phyloP scores from a whole-genome alignment of 1,139 yeast species.

The Scheffersomyces segobiensis region DNA sequence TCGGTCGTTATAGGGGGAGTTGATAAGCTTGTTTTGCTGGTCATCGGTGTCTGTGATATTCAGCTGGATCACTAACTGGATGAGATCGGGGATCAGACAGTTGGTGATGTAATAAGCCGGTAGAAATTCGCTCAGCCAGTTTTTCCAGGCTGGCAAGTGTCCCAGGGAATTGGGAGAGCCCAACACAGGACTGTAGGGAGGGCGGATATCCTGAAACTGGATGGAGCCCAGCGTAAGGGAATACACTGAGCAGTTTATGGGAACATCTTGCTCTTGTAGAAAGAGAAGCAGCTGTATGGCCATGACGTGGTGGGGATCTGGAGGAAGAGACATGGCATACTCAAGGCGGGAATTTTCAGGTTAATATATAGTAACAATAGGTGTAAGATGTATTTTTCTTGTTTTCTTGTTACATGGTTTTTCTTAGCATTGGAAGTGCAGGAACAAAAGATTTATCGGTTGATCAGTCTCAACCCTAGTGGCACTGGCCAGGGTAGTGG shows the following conservation, averaged over 20 bases:
- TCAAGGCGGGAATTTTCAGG: neutral
- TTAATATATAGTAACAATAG: neutral
- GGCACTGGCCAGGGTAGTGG: no score
- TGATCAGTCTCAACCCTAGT: neutral
- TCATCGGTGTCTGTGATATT: constrained; percentile 1
- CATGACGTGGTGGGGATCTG: constrained; percentile 12
- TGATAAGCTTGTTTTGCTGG: neutral
- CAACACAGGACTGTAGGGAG: constrained; percentile 10
- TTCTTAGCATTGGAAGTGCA: neutral
- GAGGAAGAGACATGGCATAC: neutral
- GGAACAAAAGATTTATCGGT: neutral
- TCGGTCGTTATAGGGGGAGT: constrained; percentile 24
- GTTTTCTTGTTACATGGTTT: neutral
- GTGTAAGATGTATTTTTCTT: neutral
- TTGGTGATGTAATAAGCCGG: constrained; percentile 48
- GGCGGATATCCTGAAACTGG: constrained; percentile 17
- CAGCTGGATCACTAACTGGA: constrained; percentile 10
- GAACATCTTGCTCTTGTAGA: constrained; percentile 20
- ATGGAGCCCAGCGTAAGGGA: constrained; percentile 35
- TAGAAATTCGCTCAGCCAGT: constrained; percentile 14
- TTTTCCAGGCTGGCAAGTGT: constrained; percentile 4
- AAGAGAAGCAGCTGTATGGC: constrained; percentile 21
- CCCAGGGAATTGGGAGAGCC: constrained; percentile 3
- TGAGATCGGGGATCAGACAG: constrained; percentile 29
- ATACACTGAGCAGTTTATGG: constrained; percentile 40